phyloP scores from a whole-genome alignment of 2,329 filamentous ascomycete genomes.

The Fusarium compactum region DNA sequence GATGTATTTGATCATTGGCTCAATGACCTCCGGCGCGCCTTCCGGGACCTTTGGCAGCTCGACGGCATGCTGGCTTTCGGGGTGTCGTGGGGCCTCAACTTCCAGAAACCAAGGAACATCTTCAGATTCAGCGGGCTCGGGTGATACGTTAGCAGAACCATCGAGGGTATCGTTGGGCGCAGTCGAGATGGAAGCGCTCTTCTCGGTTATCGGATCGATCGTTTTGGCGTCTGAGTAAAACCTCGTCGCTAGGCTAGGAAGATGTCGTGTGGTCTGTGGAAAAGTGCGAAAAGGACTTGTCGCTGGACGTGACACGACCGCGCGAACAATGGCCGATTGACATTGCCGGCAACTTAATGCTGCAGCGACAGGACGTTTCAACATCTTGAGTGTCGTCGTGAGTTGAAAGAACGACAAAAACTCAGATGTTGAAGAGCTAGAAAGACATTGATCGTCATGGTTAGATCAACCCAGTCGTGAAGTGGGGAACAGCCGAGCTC shows the following conservation, averaged over 20 bases:
- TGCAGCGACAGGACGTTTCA: constrained; percentile 48
- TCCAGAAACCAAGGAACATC: constrained; percentile 87
- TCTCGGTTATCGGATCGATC: constrained; percentile 27
- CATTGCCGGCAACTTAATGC: constrained; percentile 51
- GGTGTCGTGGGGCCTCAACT: constrained; percentile 70
- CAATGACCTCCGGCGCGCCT: constrained; percentile 77
- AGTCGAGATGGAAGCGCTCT: constrained; percentile 15
- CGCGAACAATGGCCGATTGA: constrained; percentile 48
- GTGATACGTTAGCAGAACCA: constrained; percentile 39
- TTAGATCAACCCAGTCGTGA: constrained; percentile 7
- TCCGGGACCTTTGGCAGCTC: constrained; percentile 69
- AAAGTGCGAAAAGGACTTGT: constrained; percentile 41
- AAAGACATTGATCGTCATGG: constrained; percentile 18
- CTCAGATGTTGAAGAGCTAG: constrained; percentile 3
- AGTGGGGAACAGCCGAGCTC: constrained; percentile 33
- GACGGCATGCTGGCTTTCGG: constrained; percentile 60
- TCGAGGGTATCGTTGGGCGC: constrained; percentile 30
- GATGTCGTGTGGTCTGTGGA: constrained; percentile 33
- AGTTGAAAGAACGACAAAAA: constrained; percentile 3
- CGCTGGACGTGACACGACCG: constrained; percentile 44
- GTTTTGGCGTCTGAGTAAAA: constrained; percentile 40
- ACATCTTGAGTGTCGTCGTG: constrained; percentile 41
- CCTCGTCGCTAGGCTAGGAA: constrained; percentile 40
- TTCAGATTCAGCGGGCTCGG: constrained; percentile 49
- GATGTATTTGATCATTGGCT: constrained; percentile 79